Percentiles rank a stretch among this genome's conserved stretches.
Evolutionary conservation across 2,329 filamentous ascomycete species (phyloP).

Genomic region (Aspergillus pseudoterreus): DNA sequence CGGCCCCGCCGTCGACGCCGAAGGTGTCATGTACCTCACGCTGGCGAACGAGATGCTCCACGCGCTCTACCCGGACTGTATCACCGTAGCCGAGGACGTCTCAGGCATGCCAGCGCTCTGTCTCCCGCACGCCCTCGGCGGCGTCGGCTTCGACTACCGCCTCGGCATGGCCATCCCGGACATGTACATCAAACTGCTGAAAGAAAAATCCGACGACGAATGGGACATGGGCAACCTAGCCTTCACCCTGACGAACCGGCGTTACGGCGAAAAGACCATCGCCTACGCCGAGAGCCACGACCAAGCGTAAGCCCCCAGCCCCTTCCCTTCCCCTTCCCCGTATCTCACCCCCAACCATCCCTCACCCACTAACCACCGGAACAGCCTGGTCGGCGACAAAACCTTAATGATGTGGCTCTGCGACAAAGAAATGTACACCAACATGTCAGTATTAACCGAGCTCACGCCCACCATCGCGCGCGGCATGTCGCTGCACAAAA

Average conservation of each 20-base stretch:
- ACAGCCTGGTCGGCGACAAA: conserved; percentile 90
- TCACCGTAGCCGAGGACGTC: conserved; percentile 95
- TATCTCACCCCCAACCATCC: not conserved
- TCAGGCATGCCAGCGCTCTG: conserved; percentile 98
- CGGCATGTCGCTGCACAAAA: conserved; percentile 90
- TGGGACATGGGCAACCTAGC: conserved; percentile 87
- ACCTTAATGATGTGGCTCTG: conserved; percentile 97
- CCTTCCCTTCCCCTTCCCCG: not conserved
- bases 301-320: conserved; percentile 69
- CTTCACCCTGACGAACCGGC: conserved; percentile 85
- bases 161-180: conserved; percentile 97
- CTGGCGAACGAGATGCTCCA: conserved; percentile 95
- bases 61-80: conserved; percentile 76
- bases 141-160: conserved; percentile 94
- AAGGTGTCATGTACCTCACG: conserved; percentile 92
- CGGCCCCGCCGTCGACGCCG: conserved; percentile 81
- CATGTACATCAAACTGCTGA: conserved; percentile 98
- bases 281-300: conserved; percentile 97
- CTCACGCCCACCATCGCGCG: conserved; percentile 85
- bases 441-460: conserved; percentile 87
- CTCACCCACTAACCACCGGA: conserved; percentile 4
- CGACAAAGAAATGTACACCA: conserved; percentile 93
- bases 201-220: conserved; percentile 83
- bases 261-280: conserved; percentile 96
- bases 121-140: conserved; percentile 76